A percentile compares a stretch with the other conserved stretches of the same genome.
Evolutionary conservation across 495 filamentous ascomycete genomes (phyloP).

Genomic region (Opeltia flavorubescens): DNA sequence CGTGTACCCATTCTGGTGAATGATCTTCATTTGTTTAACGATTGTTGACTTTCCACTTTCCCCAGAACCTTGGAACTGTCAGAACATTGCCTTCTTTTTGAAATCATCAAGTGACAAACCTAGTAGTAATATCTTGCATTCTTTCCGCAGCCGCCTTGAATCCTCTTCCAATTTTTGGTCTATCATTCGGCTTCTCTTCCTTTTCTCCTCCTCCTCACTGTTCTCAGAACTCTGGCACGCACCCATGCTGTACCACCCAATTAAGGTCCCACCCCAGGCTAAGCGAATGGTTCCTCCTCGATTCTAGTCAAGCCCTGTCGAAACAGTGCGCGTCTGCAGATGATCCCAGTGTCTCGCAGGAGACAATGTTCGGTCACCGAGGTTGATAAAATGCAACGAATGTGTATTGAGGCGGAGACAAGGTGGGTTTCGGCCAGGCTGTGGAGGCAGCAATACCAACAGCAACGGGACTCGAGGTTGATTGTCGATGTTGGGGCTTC

Average conservation of each 20-base stretch:
- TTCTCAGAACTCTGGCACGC: conserved; percentile 69
- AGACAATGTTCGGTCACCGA: no score
- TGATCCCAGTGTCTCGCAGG: no score
- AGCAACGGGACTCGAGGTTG: no score
- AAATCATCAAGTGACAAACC: conserved; percentile 40
- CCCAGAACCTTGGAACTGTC: conserved; percentile 57
- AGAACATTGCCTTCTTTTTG: conserved; percentile 9
- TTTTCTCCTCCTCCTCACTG: conserved; percentile 73
- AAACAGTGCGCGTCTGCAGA: no score
- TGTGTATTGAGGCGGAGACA: no score
- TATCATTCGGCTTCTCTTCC: conserved; percentile 86
- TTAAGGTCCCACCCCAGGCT: no score
- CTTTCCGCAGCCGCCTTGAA: conserved; percentile 70
- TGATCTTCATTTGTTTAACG: conserved; percentile 99
- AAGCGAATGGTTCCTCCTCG: no score
- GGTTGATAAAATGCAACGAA: no score
- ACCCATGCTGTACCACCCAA: conserved; percentile 60
- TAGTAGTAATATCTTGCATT: conserved; percentile 96
- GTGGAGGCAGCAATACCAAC: no score
- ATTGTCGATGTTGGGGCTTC: no score
- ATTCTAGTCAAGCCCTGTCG: no score
- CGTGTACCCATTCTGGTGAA: conserved; percentile 93
- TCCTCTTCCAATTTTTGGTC: conserved; percentile 89
- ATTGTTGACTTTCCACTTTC: conserved; percentile 99
- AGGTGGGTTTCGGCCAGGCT: no score